Percentiles rank a stretch among this genome's conserved stretches.
These are phyloP conservation scores for Mortierella alpina DNA, from an alignment of 192 early-diverging fungal species.

Conservation along the genomic window DNA sequence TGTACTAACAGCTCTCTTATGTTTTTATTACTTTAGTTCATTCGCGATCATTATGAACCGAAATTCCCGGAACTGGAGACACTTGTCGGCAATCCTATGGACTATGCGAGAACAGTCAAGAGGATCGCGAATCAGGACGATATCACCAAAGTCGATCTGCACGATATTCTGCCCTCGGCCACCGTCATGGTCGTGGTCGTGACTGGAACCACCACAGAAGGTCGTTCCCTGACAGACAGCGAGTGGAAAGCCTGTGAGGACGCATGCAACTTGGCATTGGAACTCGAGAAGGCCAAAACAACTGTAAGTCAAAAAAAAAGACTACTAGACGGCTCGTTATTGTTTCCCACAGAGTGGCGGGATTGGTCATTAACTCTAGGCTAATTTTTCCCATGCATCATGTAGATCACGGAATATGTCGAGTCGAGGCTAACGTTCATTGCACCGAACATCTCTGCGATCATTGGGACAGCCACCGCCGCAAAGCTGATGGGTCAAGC, in stretches of 20 bases:
- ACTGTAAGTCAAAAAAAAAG: constrained; percentile 52
- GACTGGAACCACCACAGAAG: constrained; percentile 87
- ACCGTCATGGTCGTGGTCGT: constrained; percentile 93
- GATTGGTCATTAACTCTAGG: not conserved
- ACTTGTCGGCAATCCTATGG: constrained; percentile 87
- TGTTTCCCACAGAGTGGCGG: not conserved
- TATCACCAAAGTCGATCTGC: constrained; percentile 82
- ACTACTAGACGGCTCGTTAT: not conserved
- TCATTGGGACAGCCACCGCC: constrained; percentile 87
- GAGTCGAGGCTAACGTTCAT: constrained; percentile 92
- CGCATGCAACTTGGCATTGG: constrained; percentile 82
- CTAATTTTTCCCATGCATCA: not conserved
- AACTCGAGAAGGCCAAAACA: constrained; percentile 76
- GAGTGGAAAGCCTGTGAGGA: constrained; percentile 76
- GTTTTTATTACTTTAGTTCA: constrained; percentile 64
- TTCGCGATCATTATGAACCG: constrained; percentile 89
- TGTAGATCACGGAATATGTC: constrained; percentile 87
- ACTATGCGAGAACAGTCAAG: constrained; percentile 89
- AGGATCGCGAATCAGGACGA: constrained; percentile 84
- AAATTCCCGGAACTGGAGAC: constrained; percentile 94
- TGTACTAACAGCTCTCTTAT: constrained; percentile 5
- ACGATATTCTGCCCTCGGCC: constrained; percentile 81
- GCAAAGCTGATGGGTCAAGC: constrained; percentile 92
- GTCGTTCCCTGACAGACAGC: constrained; percentile 67
- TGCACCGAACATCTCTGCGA: constrained; percentile 91